Base-by-base conservation (phyloP, 2,329 filamentous ascomycete genomes). In the Cladosporium sp. region DNA sequence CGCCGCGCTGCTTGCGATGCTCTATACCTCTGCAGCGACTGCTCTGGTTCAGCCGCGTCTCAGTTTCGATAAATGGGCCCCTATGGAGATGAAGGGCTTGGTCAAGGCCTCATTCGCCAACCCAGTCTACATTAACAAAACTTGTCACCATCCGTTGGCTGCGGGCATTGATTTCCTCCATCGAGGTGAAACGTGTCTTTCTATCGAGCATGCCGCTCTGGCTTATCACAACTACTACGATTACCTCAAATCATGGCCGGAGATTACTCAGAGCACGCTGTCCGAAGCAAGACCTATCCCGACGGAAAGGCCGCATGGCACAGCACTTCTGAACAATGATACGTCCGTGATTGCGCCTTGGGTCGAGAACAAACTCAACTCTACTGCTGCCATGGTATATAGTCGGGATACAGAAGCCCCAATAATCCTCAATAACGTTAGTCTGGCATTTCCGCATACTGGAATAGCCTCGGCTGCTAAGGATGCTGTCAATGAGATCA, bases 1-100 rank as follows among this genome's bases (percentile, higher is more conserved):
- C 1, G 83, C 84, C 2, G 82, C 86, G 0, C 53, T 89, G 2
- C 72, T 82, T 1, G 80, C 83, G 0, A 82, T 85, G 59, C 75
- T 92, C 5, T 93, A 91, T 62, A 88, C 85, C 0, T 86, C 86
- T 2, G 87, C 87, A 0, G 85, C 85, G 0, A 84, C 88, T 55
- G 83, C 86, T 7, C 72, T 92, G 66, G 85, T 92, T 0, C 77
- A 85, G 2, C 88, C 88, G 0, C 85, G 86, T 59, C 72, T 92
- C 6, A 82, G 77, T 47, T 78, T 77, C 53, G 79, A 82, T 0
- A 62, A 64, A 1, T 78, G 77, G 70, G 67, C 83, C 36, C 52
- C 64, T 1, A 72, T 60, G 49, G 58, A 72, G 0, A 61, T 91
- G 27, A 65, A 69, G 11, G 84, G 83, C 0, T 67, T 75, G 2